Evolutionary conservation across 176 grass and related monocot species (phyloP).

Genomic region (Musa itinerans): DNA sequence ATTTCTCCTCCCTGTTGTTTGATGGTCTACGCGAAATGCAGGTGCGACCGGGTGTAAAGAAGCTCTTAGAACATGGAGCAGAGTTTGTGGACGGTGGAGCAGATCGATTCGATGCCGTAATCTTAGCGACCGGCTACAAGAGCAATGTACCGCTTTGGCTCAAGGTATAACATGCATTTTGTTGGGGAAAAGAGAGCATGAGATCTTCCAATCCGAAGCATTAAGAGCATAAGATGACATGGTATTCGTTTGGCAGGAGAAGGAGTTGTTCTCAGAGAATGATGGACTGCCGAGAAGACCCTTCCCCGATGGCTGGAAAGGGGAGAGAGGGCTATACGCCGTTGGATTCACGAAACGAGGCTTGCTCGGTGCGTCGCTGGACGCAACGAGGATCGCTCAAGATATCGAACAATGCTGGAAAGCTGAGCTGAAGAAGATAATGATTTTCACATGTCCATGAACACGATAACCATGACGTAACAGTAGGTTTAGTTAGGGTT

Average conservation of each 20-base stretch:
- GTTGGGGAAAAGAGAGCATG: too few species aligned
- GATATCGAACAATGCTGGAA: conserved; percentile 44
- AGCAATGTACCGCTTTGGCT: conserved; percentile 83
- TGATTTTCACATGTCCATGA: not conserved
- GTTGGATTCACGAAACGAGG: conserved; percentile 66
- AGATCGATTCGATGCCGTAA: conserved; percentile 49
- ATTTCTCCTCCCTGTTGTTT: too few species aligned
- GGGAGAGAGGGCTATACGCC: conserved; percentile 60
- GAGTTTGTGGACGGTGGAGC: conserved; percentile 57
- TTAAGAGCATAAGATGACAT: too few species aligned
- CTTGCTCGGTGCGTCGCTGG: conserved; percentile 46
- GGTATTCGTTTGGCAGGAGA: conserved; percentile 31
- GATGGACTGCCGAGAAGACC: conserved; percentile 52
- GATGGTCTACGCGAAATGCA: not conserved
- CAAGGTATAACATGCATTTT: conserved; percentile 26
- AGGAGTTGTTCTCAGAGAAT: conserved; percentile 55
- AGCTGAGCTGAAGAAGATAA: not conserved
- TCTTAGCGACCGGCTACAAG: conserved; percentile 75
- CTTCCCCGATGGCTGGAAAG: conserved; percentile 71
- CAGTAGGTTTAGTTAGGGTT: not conserved
- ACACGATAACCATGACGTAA: not conserved
- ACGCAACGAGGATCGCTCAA: conserved; percentile 45
- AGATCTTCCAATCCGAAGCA: too few species aligned
- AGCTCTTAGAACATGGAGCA: conserved; percentile 31
- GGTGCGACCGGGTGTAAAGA: conserved; percentile 45